Percentiles rank a stretch among this genome's conserved stretches.
Conservation (phyloP, 2,329 filamentous ascomycete genomes). For the Venturia carpophila region DNA sequence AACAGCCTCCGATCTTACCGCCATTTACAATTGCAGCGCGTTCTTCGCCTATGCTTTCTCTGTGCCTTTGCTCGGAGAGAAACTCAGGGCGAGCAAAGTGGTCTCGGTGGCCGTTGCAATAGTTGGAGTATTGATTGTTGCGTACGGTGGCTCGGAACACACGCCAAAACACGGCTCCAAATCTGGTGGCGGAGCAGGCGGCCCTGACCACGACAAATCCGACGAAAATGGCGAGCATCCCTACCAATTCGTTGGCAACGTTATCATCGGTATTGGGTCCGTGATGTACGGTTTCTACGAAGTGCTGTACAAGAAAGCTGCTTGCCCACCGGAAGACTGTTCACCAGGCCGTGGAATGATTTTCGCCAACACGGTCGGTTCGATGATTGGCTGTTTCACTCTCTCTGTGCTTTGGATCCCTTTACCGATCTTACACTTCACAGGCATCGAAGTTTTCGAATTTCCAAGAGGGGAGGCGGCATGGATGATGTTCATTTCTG, state of each 20-base stretch:
- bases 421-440: slow-evolving; percentile 70
- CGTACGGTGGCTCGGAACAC: slow-evolving; percentile 67
- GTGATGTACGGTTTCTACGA: slow-evolving; percentile 96
- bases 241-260: slow-evolving; percentile 71
- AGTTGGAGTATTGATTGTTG: slow-evolving; percentile 83
- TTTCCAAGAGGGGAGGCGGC: slow-evolving; percentile 71
- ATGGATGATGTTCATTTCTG: slow-evolving; percentile 70
- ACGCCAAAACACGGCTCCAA: slow-evolving; percentile 47
- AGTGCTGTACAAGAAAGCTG: slow-evolving; percentile 87
- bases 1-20: slow-evolving; percentile 85
- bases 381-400: slow-evolving; percentile 79
- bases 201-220: slow-evolving; percentile 45
- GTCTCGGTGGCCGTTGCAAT: slow-evolving; percentile 82
- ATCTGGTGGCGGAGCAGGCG: slow-evolving; percentile 47
- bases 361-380: slow-evolving; percentile 89
- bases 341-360: slow-evolving; percentile 83
- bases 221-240: slow-evolving; percentile 14
- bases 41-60: slow-evolving; percentile 99
- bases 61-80: slow-evolving; percentile 80
- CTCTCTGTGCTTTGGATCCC: slow-evolving; percentile 86
- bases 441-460: slow-evolving; percentile 74
- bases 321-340: slow-evolving; percentile 86
- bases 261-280: slow-evolving; percentile 84
- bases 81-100: slow-evolving; percentile 74
- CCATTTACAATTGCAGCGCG: slow-evolving; percentile 98